Base-by-base conservation (phyloP, 83 land plant genomes). In the Picea abies region DNA sequence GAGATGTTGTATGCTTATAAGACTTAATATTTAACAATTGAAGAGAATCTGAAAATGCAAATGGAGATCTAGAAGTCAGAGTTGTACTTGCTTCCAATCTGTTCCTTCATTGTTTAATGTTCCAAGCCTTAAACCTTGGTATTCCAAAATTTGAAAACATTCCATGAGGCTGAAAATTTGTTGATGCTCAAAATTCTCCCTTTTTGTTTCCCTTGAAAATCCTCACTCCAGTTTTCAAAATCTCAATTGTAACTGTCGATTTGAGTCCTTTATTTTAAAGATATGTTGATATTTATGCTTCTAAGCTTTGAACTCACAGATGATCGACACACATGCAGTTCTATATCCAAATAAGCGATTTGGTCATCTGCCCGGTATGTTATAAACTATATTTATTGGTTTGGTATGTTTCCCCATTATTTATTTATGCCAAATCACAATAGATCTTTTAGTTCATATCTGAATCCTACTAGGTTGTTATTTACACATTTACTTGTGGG, bases 291-390 rank as follows among this genome's bases (percentile, higher is more conserved):
- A 52, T 52, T 52, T 52, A 44, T n/a, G 77, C 23, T 72, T 73
- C 2, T 52, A 52, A 44, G 49, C 15, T 22, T 23, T 73, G 58
- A 8, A 80, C 47, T 56, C n/a, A 60, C 93, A 94, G 96, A 94
- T 94, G 96, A 61, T 63, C 14, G 64, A 85, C 47, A 68, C 29
- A 7, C 56, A 81, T 20, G 75, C 68, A 2, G 62, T 89, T 37
- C 78, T 93, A 22, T 83, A 87, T 69, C 84, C 87, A 1, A 80
- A 84, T 17, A 93, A 90, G 80, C 71, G 77, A 65, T 63, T 91
- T 60, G 97, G 97, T 12, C 12, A 63, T 35, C 72, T 95, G 79
- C 94, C 95, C 72, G 97, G 97, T 93, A 65, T 65, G 85, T 70
- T 32, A 23, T 47, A 47, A 69, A 14, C 26, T 44, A 15, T 16